These are phyloP conservation scores for Euphorbia schlechtendalii DNA, from an alignment of 441 rosid species.

Conservation along the genomic window DNA sequence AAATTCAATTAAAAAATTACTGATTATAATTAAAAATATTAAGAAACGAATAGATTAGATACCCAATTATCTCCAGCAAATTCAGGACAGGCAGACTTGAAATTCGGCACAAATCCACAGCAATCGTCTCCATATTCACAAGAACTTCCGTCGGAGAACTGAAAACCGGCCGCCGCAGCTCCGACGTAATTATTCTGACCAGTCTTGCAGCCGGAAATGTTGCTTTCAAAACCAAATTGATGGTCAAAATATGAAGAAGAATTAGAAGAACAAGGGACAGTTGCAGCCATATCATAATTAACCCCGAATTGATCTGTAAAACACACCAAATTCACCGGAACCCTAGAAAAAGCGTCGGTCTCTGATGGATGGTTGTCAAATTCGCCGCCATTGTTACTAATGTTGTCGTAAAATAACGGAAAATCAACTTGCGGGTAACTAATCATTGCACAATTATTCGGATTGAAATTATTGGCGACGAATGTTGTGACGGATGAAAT, in stretches of 20 bases:
- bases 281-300: constrained; percentile 24
- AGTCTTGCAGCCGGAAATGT: constrained; percentile 16
- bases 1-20: background rate
- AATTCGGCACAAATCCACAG: constrained; percentile 36
- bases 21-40: no score
- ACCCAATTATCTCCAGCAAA: constrained; percentile 40
- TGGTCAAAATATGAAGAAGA: constrained; percentile 26
- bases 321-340: constrained; percentile 11
- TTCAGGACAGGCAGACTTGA: constrained; percentile 38
- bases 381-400: background rate
- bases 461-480: constrained; percentile 10
- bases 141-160: constrained; percentile 20
- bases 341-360: constrained; percentile 18
- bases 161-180: constrained; percentile 21
- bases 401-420: constrained; percentile 18
- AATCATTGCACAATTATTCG: constrained; percentile 24
- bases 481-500: constrained; percentile 19
- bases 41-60: constrained; percentile 11
- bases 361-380: constrained; percentile 18
- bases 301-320: constrained; percentile 39
- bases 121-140: constrained; percentile 47
- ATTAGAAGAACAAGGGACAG: constrained; percentile 22
- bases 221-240: constrained; percentile 20
- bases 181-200: constrained; percentile 22
- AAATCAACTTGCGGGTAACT: constrained; percentile 11